Evolutionary conservation across 768 basidiomycete genomes (phyloP).

Genomic region (Mycena metata): DNA sequence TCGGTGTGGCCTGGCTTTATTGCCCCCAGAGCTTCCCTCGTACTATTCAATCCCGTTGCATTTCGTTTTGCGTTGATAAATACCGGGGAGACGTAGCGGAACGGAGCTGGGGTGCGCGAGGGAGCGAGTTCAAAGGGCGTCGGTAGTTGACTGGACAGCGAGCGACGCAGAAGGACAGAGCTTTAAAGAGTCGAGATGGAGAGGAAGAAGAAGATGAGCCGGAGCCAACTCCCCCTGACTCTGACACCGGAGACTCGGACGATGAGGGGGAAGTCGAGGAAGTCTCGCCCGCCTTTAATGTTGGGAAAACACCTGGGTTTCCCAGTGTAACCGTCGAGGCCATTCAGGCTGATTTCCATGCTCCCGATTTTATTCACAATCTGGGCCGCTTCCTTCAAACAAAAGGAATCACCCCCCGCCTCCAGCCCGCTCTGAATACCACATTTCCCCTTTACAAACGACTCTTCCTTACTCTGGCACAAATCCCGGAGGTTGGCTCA

Average conservation of each 20-base stretch:
- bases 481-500: conserved; percentile 31
- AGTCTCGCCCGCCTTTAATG: background rate
- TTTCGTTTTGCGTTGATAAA: too few species aligned
- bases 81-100: too few species aligned
- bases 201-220: background rate
- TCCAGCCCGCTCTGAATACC: conserved; percentile 2
- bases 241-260: background rate
- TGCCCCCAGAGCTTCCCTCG: too few species aligned
- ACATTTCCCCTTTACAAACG: conserved; percentile 41
- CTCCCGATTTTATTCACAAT: conserved; percentile 24
- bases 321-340: background rate
- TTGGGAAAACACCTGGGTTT: conserved; percentile 36
- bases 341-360: conserved; percentile 28
- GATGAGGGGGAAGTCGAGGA: background rate
- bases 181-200: too few species aligned
- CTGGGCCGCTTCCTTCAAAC: conserved; percentile 20
- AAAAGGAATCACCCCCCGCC: background rate
- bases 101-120: too few species aligned
- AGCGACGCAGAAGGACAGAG: too few species aligned
- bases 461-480: conserved; percentile 36
- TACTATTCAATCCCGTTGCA: too few species aligned
- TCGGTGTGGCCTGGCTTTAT: too few species aligned
- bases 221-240: too few species aligned
- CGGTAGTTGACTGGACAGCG: too few species aligned
- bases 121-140: too few species aligned